Percentiles rank a stretch among this genome's conserved stretches.
phyloP scores from a whole-genome alignment of 352 stramenopile species.

The Phytophthora cajani region DNA sequence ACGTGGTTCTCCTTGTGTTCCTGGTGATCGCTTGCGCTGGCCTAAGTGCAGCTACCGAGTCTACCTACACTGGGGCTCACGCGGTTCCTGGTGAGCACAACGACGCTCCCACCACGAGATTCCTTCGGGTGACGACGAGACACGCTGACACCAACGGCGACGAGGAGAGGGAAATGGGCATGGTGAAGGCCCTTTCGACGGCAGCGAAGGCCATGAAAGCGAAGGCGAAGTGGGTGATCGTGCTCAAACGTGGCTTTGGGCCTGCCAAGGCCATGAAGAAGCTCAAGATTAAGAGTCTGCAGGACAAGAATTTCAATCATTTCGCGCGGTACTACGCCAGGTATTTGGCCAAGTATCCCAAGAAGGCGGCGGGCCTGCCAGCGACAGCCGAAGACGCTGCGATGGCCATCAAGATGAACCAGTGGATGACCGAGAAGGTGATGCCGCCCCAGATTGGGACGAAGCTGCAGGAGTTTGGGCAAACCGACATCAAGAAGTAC shows the following conservation, averaged over 20 bases:
- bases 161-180: not conserved
- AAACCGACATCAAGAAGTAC: constrained; percentile 3
- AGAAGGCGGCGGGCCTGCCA: constrained; percentile 1
- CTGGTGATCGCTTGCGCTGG: not conserved
- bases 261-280: constrained; percentile 11
- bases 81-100: not conserved
- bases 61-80: not conserved
- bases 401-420: constrained; percentile 4
- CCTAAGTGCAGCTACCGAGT: not conserved
- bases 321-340: constrained; percentile 16
- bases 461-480: constrained; percentile 3
- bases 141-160: not conserved
- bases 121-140: not conserved
- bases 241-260: not conserved
- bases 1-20: not conserved
- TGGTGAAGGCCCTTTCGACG: not conserved
- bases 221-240: not conserved
- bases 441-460: not conserved
- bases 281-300: constrained; percentile 5
- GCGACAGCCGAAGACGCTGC: constrained; percentile 12
- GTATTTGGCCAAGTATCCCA: constrained; percentile 11
- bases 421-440: constrained; percentile 6
- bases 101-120: not conserved
- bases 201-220: not conserved
- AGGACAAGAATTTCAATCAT: constrained; percentile 14